Evolutionary conservation across 306 rosid genomes (phyloP).

Genomic region (Casuarina cunninghamiana): DNA sequence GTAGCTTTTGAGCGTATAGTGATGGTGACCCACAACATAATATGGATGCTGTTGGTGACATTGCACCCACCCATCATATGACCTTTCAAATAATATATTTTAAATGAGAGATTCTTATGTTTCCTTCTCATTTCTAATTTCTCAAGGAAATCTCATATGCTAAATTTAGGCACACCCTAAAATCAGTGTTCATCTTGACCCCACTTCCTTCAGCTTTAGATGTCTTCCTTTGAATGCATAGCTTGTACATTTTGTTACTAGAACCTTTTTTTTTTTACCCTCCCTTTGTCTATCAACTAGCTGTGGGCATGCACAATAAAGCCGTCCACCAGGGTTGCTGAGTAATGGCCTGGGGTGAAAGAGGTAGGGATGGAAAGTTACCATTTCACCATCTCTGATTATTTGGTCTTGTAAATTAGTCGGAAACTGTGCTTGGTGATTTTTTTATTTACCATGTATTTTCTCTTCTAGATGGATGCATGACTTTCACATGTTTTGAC

Average conservation of each 20-base stretch:
- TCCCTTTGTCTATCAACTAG: background rate
- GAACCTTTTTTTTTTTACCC: no score
- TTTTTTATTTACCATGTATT: background rate
- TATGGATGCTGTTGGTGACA: background rate
- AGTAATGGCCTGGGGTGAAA: background rate
- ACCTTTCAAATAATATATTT: no score
- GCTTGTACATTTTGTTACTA: background rate
- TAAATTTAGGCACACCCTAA: background rate
- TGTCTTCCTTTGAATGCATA: background rate
- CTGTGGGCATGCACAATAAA: background rate
- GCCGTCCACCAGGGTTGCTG: background rate
- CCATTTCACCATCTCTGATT: background rate
- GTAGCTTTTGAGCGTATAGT: background rate
- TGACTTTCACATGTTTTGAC: background rate
- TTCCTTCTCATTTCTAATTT: no score
- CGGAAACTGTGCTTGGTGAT: background rate
- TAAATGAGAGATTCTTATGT: no score
- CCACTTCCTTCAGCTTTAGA: no score
- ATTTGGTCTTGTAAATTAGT: no score
- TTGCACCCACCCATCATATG: background rate
- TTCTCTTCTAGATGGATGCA: background rate
- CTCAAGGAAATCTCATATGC: background rate
- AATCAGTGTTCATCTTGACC: background rate
- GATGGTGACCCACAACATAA: background rate
- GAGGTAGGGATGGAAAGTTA: background rate